phyloP scores from a whole-genome alignment of 345 rosid genomes.

The Geranium brycei region DNA sequence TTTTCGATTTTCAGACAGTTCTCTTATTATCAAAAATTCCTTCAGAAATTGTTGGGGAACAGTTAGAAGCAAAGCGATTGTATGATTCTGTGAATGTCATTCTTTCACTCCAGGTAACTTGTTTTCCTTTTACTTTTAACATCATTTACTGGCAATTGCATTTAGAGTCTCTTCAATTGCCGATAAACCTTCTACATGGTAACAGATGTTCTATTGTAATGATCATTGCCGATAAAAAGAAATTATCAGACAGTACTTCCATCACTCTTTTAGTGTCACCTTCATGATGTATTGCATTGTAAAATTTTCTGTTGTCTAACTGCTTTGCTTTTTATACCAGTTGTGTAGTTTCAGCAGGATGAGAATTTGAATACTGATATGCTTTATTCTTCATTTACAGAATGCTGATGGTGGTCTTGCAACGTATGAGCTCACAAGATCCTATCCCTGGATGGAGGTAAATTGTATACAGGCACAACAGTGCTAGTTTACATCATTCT shows the following conservation, averaged over 20 bases:
- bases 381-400: slow-evolving; percentile 22
- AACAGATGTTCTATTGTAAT: neutral
- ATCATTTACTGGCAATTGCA: neutral
- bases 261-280: neutral
- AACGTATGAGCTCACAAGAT: slow-evolving; percentile 88
- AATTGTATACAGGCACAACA: neutral
- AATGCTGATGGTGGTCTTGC: slow-evolving; percentile 74
- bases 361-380: neutral
- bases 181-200: neutral
- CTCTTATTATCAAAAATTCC: slow-evolving; percentile 62
- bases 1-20: slow-evolving; percentile 40
- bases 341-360: neutral
- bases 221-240: too few relatives aligned
- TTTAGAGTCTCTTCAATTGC: neutral
- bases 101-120: slow-evolving; percentile 73
- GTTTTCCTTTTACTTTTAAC: neutral
- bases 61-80: slow-evolving; percentile 40
- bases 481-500: neutral
- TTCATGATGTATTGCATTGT: neutral
- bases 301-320: neutral
- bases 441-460: slow-evolving; percentile 90
- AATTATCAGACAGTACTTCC: too few relatives aligned
- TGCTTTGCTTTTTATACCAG: neutral
- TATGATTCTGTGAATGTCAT: slow-evolving; percentile 83
- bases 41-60: slow-evolving; percentile 64